These are phyloP conservation scores for Dichomitus squalens DNA, from an alignment of 1,284 basidiomycete species.

Conservation along the genomic window DNA sequence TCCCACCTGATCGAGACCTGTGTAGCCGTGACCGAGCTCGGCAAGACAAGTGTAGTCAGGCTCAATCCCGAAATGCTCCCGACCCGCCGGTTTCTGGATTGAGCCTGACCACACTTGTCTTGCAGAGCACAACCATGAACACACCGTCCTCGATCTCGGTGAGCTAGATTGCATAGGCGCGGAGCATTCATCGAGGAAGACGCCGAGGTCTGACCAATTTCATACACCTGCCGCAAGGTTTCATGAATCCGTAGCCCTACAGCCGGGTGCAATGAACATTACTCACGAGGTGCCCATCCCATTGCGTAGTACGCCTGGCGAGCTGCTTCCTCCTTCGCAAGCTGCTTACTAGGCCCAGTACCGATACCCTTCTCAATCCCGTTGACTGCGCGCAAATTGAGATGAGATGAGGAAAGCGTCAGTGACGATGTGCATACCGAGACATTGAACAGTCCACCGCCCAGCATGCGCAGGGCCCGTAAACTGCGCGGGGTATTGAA, in stretches of 20 bases:
- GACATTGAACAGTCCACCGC: slow-evolving; percentile 63
- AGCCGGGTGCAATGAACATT: background rate
- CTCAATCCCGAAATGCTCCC: too few species aligned
- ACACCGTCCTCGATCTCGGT: background rate
- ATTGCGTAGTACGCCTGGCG: slow-evolving; percentile 66
- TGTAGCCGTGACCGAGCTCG: too few species aligned
- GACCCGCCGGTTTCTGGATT: too few species aligned
- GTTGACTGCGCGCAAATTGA: slow-evolving; percentile 51
- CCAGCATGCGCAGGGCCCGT: slow-evolving; percentile 66
- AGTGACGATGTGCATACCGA: slow-evolving; percentile 29
- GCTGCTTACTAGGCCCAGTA: slow-evolving; percentile 62
- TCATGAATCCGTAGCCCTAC: background rate
- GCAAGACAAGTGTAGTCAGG: too few species aligned
- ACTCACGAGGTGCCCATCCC: slow-evolving; percentile 58
- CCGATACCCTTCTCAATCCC: slow-evolving; percentile 67
- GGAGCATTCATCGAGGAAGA: background rate
- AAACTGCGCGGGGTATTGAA: slow-evolving; percentile 61
- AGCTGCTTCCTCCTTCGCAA: slow-evolving; percentile 76
- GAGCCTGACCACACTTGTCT: too few species aligned
- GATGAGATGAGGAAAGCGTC: background rate
- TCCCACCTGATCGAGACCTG: too few species aligned
- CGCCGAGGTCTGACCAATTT: background rate
- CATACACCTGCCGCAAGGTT: background rate
- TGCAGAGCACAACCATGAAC: slow-evolving; percentile 1
- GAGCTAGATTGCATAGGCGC: slow-evolving; percentile 10